Conservation (phyloP, 2,329 filamentous ascomycete genomes). For the Orbilia brochopaga region DNA sequence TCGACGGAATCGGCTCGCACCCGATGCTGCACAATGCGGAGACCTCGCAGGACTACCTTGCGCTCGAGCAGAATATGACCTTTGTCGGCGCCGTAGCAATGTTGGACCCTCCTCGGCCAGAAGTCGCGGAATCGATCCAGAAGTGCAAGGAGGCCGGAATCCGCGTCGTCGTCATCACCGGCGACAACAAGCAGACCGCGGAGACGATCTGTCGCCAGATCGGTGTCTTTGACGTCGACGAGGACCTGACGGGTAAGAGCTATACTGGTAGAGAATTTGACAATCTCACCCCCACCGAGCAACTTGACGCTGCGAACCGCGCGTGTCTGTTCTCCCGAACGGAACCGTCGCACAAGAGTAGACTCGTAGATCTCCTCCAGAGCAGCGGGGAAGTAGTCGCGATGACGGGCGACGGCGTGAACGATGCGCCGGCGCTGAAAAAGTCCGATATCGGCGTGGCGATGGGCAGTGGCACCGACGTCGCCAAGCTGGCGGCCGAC, state of each 20-base stretch:
- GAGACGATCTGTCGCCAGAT: constrained; percentile 98
- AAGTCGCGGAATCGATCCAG: constrained; percentile 82
- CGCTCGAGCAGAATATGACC: constrained; percentile 92
- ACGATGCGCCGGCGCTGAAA: constrained; percentile 95
- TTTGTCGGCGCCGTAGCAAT: constrained; percentile 92
- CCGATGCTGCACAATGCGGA: constrained; percentile 76
- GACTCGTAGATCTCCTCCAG: constrained; percentile 93
- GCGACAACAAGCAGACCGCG: constrained; percentile 96
- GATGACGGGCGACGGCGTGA: constrained; percentile 99
- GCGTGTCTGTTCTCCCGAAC: constrained; percentile 95
- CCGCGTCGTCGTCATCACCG: constrained; percentile 95
- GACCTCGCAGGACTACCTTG: constrained; percentile 79
- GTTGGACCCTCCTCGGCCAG: constrained; percentile 92
- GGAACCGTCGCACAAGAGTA: constrained; percentile 96
- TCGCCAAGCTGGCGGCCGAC: constrained; percentile 93
- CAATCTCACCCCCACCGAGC: constrained; percentile 75
- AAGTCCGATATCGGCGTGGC: constrained; percentile 98
- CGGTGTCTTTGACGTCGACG: constrained; percentile 81
- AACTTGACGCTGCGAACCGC: constrained; percentile 80
- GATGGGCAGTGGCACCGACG: constrained; percentile 97
- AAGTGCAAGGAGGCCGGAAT: constrained; percentile 94
- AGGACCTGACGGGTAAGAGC: constrained; percentile 88
- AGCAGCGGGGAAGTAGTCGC: constrained; percentile 92
- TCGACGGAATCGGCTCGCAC: constrained; percentile 75
- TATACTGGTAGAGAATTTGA: constrained; percentile 96